These are phyloP conservation scores for Colletotrichum coccodes DNA, from an alignment of 2,329 filamentous ascomycete genomes.

Conservation along the genomic window DNA sequence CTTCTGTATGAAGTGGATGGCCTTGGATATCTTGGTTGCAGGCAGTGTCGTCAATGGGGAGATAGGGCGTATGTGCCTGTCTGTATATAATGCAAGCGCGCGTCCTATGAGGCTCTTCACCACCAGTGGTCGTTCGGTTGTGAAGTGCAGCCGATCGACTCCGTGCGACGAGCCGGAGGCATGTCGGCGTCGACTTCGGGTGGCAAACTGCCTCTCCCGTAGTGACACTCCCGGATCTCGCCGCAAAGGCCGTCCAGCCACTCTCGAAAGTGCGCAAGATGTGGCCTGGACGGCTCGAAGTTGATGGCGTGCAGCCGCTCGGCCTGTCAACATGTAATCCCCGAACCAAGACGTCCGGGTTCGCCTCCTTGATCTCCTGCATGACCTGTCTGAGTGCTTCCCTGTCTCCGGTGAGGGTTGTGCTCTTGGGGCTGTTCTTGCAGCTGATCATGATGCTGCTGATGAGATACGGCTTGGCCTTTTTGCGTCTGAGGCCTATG, in stretches of 20 bases:
- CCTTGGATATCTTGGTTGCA: slow-evolving; percentile 44
- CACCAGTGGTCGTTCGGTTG: not conserved
- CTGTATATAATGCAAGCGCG: not conserved
- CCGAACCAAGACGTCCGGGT: slow-evolving; percentile 42
- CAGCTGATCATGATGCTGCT: slow-evolving; percentile 39
- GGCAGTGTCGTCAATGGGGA: slow-evolving; percentile 28
- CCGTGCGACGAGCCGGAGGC: not conserved
- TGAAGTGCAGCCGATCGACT: slow-evolving; percentile 41
- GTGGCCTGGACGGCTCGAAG: not conserved
- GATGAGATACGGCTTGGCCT: slow-evolving; percentile 39
- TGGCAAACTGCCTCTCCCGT: not conserved
- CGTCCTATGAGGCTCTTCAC: not conserved
- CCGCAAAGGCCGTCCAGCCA: not conserved
- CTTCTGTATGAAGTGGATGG: slow-evolving; percentile 54
- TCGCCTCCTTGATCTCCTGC: slow-evolving; percentile 37
- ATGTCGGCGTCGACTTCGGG: not conserved
- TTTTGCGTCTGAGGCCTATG: slow-evolving; percentile 44
- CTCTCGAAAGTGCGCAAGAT: not conserved
- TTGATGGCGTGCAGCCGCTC: not conserved
- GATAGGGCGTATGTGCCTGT: not conserved
- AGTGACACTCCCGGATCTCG: not conserved
- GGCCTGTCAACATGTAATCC: slow-evolving; percentile 45
- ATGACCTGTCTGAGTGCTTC: slow-evolving; percentile 38
- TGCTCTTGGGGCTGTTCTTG: slow-evolving; percentile 41
- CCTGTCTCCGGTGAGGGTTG: slow-evolving; percentile 38